Evolutionary conservation across 345 rosid species (phyloP).

Genomic region (Balakata baccata): DNA sequence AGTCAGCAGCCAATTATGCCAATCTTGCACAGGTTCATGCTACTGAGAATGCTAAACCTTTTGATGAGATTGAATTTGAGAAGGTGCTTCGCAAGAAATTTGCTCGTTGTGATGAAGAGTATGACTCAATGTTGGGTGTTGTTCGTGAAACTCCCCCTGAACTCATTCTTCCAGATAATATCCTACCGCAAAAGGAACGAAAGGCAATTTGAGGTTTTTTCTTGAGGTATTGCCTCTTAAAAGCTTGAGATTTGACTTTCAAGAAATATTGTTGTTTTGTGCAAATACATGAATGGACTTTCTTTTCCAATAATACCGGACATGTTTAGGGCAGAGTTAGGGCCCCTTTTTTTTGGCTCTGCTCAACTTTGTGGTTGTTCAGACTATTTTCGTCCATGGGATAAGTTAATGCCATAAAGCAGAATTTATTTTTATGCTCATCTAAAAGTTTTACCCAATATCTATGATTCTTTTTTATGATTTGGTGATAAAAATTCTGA

Average conservation of each 20-base stretch:
- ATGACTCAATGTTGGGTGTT: constrained; percentile 81
- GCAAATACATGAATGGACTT: constrained; percentile 34
- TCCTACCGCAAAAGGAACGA: constrained; percentile 46
- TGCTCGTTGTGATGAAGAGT: constrained; percentile 66
- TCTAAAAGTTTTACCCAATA: constrained; percentile 20
- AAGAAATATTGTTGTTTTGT: constrained; percentile 28
- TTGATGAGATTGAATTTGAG: constrained; percentile 82
- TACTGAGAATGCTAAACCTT: constrained; percentile 74
- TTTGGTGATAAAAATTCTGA: constrained; percentile 7
- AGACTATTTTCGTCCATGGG: constrained; percentile 14
- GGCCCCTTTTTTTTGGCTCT: constrained; percentile 15
- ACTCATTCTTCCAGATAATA: constrained; percentile 70
- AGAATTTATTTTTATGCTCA: constrained; percentile 23
- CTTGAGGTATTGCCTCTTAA: constrained; percentile 22
- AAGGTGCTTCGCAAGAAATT: constrained; percentile 79
- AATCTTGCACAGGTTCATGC: constrained; percentile 88
- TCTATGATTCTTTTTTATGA: background rate
- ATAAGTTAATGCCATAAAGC: constrained; percentile 28
- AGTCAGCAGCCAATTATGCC: constrained; percentile 72
- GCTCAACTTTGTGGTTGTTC: constrained; percentile 20
- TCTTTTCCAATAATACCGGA: constrained; percentile 44
- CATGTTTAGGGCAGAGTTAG: constrained; percentile 29
- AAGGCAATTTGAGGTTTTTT: constrained; percentile 33
- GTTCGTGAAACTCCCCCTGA: constrained; percentile 78
- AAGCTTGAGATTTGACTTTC: constrained; percentile 26